Base-by-base conservation (phyloP, 2,329 filamentous ascomycete genomes). In the Diaporthe helianthi region DNA sequence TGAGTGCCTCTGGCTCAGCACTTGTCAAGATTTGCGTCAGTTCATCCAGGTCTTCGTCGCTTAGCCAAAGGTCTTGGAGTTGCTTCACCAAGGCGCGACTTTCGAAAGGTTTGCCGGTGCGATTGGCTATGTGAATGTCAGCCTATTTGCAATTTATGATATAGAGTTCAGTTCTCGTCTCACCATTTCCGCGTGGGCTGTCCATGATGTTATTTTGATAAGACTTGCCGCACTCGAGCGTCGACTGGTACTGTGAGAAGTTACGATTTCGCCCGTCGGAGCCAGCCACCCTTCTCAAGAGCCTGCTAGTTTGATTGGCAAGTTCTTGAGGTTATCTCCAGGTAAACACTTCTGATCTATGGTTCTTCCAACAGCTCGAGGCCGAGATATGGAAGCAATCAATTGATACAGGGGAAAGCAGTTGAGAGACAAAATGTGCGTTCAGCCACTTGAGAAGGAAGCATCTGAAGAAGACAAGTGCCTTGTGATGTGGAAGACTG, bases 1-100 rank as follows among this genome's bases (percentile, higher is more conserved):
- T 36, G 6, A 71, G 69, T 15, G 29, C 65, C 5, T n/a, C 44
- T n/a, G 46, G 51, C 19, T 60, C 49, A 38, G 19, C 8, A n/a
- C n/a, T 60, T 1, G 47, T 47, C 7, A 71, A 29, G 17, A 71
- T 46, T n/a, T 54, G 22, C 2, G 44, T 8, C 17, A 61, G 6
- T 6, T 24, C 22, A 2, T 13, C 4, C n/a, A n/a, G n/a, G 4
- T n/a, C 10, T 4, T 54, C 10, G 4, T 13, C 4, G 2, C 9
- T 36, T 12, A 68, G 19, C 2, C 52, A 12, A 22, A 71, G 36
- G 10, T 24, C 3, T 33, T 46, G 24, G 5, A 71, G 66, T 15
- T 69, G 65, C n/a, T 26, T 31, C 17, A 71, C 26, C 7, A 69
- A 12, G 3, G 4, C 22, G 3, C 22, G 51, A 49, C 54, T 33